Evolutionary conservation across 2,329 filamentous ascomycete genomes (phyloP), one percentile per base, ranked within the genome.

Genomic region (Talaromyces sp.): DNA sequence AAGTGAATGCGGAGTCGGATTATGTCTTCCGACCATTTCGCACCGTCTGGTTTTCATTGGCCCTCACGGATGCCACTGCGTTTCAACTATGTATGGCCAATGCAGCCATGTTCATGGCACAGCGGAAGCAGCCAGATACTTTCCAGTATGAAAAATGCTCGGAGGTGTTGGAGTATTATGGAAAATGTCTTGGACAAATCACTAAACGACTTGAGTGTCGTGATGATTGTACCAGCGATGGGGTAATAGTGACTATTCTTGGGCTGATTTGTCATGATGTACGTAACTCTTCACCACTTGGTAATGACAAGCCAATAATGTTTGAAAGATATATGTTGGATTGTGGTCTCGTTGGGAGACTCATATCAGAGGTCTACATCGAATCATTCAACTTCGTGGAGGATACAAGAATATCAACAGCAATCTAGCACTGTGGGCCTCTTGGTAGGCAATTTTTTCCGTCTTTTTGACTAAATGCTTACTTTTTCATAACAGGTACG

Each of bases 251-350:
- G 8, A 69, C 68, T 2, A 57, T 71, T n/a, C 49, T 71, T 0
- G 70, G 70, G 10, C 66, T 71, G 61, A 69, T 71, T n/a, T 71
- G 70, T 24, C 70, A 71, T 41, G 70, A 71, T 68, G 70, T 71
- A 13, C 14, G 68, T 24, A 10, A 37, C 37, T 4, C 31, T 24
- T 19, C 10, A 19, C 11, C 10, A 43, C 24, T 3, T 35, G 6
- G 22, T 3, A 19, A 13, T 22, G 1, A 22, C 2, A 9, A 6
- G 22, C 35, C 31, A 45, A 57, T 22, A 2, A 19, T 47, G 6
- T 24, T 5, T 67, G n/a, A 22, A 27, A 65, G 60, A 52, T 67
- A 50, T 70, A 70, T 56, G 66, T 72, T 4, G 69, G 70, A 3
- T 68, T 57, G n/a, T 64, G 68, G 57, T 63, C 68, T 49, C 68